These are phyloP conservation scores for Colletotrichum lentis DNA, from an alignment of 2,329 filamentous ascomycete species.

Conservation along the genomic window DNA sequence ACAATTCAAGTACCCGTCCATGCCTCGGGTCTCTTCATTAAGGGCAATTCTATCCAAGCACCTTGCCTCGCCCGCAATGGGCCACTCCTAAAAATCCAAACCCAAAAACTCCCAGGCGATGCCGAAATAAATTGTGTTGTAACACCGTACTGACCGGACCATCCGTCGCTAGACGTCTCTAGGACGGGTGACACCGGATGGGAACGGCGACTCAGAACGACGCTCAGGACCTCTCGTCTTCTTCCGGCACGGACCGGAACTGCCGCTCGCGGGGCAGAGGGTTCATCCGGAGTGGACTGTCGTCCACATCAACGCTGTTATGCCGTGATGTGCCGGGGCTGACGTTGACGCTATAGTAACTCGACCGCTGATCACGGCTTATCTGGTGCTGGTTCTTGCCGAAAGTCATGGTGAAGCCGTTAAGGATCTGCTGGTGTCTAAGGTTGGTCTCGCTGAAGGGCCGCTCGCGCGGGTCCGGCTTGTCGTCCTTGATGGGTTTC, in stretches of 20 bases:
- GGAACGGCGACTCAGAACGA: not conserved
- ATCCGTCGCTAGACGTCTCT: not conserved
- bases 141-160: not conserved
- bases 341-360: slow-evolving; percentile 42
- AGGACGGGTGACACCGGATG: not conserved
- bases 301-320: slow-evolving; percentile 48
- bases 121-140: slow-evolving; percentile 5
- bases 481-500: slow-evolving; percentile 41
- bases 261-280: slow-evolving; percentile 17
- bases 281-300: slow-evolving; percentile 28
- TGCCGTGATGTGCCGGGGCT: slow-evolving; percentile 56
- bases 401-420: slow-evolving; percentile 57
- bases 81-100: not conserved
- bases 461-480: slow-evolving; percentile 53
- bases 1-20: not conserved
- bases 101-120: slow-evolving; percentile 23
- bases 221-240: slow-evolving; percentile 23
- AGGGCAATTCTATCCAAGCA: not conserved
- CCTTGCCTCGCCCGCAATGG: not conserved
- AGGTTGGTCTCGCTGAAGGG: slow-evolving; percentile 57
- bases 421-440: slow-evolving; percentile 57
- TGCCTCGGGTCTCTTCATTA: not conserved
- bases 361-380: slow-evolving; percentile 28
- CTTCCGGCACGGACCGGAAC: slow-evolving; percentile 26
- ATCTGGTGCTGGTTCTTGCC: slow-evolving; percentile 42